phyloP scores from a whole-genome alignment of 768 basidiomycete genomes.

The Sistotremastrum niveocremeum region DNA sequence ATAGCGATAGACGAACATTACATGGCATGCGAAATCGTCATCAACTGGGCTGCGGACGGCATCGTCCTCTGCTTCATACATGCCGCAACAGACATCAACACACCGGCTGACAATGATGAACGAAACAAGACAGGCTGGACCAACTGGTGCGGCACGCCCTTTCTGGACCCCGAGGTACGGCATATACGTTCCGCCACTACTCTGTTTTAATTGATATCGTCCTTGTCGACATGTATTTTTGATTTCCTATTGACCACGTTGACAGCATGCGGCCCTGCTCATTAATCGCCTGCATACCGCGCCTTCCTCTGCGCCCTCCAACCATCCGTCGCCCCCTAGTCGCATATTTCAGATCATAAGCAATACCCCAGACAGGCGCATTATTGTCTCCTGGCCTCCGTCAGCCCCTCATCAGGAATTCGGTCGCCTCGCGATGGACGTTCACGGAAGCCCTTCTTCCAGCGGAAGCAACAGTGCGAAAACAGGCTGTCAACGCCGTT shows the following conservation, averaged over 20 bases:
- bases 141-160: conserved; percentile 79
- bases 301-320: conserved; percentile 34
- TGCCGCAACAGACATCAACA: conserved; percentile 58
- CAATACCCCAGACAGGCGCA: conserved; percentile 40
- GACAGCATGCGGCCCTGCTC: conserved; percentile 44
- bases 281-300: conserved; percentile 33
- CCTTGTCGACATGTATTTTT: neutral
- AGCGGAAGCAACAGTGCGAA: conserved; percentile 54
- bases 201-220: neutral
- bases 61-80: conserved; percentile 85
- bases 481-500: conserved; percentile 77
- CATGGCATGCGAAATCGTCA: conserved; percentile 80
- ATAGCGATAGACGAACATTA: conserved; percentile 58
- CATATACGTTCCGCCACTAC: neutral
- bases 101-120: conserved; percentile 62
- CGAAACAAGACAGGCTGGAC: conserved; percentile 62
- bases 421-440: conserved; percentile 50
- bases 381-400: conserved; percentile 69
- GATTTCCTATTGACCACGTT: neutral
- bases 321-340: conserved; percentile 16
- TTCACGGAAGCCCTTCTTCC: conserved; percentile 41
- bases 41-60: conserved; percentile 79
- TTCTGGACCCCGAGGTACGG: conserved; percentile 26
- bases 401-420: conserved; percentile 26
- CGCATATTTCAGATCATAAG: conserved; percentile 71